Evolutionary conservation across 257 asterid species (phyloP).

Genomic region (Buddleja alternifolia): DNA sequence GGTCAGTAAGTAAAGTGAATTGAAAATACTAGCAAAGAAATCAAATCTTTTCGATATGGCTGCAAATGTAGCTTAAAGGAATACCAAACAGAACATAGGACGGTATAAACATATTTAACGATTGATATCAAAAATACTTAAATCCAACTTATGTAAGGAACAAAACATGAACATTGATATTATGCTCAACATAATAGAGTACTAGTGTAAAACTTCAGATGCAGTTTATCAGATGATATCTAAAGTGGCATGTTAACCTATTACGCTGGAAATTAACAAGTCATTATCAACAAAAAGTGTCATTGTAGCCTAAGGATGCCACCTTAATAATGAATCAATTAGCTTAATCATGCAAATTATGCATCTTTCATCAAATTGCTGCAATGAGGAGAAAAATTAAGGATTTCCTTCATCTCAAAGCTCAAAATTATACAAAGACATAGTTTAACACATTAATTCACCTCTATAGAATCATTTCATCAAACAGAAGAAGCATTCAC

Average conservation of each 20-base stretch:
- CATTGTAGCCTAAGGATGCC: not conserved
- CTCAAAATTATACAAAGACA: not conserved
- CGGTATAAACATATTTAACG: too few relatives aligned
- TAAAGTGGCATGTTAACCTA: not conserved
- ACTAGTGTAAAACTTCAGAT: too few relatives aligned
- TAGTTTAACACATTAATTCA: not conserved
- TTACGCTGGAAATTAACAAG: not conserved
- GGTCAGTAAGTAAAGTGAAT: not conserved
- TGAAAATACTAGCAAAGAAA: too few relatives aligned
- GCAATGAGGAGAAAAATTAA: not conserved
- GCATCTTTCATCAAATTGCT: slow-evolving; percentile 22
- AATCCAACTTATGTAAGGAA: too few relatives aligned
- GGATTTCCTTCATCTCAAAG: not conserved
- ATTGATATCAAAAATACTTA: too few relatives aligned
- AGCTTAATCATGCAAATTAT: not conserved
- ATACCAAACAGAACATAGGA: too few relatives aligned
- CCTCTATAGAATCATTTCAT: slow-evolving; percentile 19
- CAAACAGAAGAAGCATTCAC: slow-evolving; percentile 17
- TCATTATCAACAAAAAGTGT: not conserved
- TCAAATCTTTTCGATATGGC: too few relatives aligned
- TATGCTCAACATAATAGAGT: too few relatives aligned
- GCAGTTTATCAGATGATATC: not conserved
- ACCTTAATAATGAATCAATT: not conserved
- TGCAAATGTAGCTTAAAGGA: too few relatives aligned
- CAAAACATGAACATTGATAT: too few relatives aligned